Evolutionary conservation across 371 early-diverging fungal species (phyloP).

Genomic region (Haplosporangium sp.): DNA sequence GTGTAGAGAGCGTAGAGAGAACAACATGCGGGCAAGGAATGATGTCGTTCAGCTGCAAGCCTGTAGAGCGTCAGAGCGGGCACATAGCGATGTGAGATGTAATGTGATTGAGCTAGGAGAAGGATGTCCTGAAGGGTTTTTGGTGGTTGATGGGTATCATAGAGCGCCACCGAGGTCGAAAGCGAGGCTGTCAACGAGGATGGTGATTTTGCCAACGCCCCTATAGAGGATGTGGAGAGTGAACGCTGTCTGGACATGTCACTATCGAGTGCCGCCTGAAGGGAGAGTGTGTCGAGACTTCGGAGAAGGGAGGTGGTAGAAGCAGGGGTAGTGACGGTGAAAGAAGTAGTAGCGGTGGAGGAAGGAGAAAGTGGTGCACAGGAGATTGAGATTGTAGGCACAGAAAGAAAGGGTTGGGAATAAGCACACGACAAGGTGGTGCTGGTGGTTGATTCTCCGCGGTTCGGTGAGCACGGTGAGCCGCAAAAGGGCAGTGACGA

Average conservation of each 20-base stretch:
- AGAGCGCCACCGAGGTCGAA: slow-evolving; percentile 18
- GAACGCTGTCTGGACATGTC: slow-evolving; percentile 36
- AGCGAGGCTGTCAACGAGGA: slow-evolving; percentile 16
- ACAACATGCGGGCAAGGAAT: slow-evolving; percentile 43
- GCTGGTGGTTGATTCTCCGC: slow-evolving; percentile 27
- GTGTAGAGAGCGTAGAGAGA: slow-evolving; percentile 51
- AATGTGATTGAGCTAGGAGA: slow-evolving; percentile 47
- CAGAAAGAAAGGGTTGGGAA: slow-evolving; percentile 28
- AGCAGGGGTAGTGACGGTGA: too few species aligned
- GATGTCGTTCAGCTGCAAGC: slow-evolving; percentile 36
- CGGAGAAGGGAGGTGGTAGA: slow-evolving; percentile 9
- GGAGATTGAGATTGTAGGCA: slow-evolving; percentile 2
- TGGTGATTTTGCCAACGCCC: slow-evolving; percentile 25
- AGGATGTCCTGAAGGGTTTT: slow-evolving; percentile 41
- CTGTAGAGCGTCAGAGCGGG: slow-evolving; percentile 39
- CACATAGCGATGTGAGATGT: slow-evolving; percentile 48
- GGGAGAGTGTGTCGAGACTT: slow-evolving; percentile 15
- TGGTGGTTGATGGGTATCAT: slow-evolving; percentile 32
- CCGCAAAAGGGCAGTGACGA: slow-evolving; percentile 11
- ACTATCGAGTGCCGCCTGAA: not conserved
- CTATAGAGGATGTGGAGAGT: slow-evolving; percentile 28
- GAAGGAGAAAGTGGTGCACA: slow-evolving; percentile 3
- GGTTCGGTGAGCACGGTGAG: slow-evolving; percentile 6
- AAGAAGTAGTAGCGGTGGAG: not conserved
- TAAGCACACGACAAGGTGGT: slow-evolving; percentile 39